Evolutionary conservation across 805 yeast species (phyloP), one percentile per base, ranked within the genome.

Genomic region (Torulaspora delbrueckii): DNA sequence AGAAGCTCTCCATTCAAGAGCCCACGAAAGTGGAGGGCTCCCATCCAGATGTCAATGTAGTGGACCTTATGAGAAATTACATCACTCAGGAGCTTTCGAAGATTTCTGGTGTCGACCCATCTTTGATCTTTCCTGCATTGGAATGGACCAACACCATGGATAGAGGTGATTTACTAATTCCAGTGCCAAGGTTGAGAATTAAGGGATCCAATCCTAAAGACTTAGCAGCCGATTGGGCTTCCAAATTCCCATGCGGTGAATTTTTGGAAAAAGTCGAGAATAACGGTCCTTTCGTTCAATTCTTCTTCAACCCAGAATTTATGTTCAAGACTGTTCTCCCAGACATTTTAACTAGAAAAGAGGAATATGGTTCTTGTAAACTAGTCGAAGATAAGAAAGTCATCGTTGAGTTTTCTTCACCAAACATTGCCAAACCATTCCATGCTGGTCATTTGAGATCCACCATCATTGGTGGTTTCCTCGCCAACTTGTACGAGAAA

Each of bases 401-500:
- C 13, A 59, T 89, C 37, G 76, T 93, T 57, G 99, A 93, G 68
- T 93, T 93, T 62, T 87, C 96, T 2, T 90, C 98, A 28, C 99
- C 99, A 54, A 93, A 93, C 69, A 91, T 93, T 62, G 99, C 99
- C 54, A 93, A 93, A 71, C 99, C 99, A 9, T 93, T 93, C 84
- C 99, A 93, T 65, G 99, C 99, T 45, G 99, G 99, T 49, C 99
- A 93, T 68, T 79, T 93, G 68, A 84, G 99, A 70, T 86, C 96
- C 26, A 93, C 99, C 37, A 93, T 93, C 62, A 93, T 93, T 65
- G 99, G 99, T 58, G 98, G 98, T 12, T 93, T 89, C 72, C 67
- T 93, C 40, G 71, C 96, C 33, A 91, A 90, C 69, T 74, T 93
- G 65, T 86, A 93, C 65, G 96, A 89, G 70, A 82, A 79, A 56